phyloP scores from a whole-genome alignment of 2,329 filamentous ascomycete genomes.

The Sphaerostilbella broomeana region DNA sequence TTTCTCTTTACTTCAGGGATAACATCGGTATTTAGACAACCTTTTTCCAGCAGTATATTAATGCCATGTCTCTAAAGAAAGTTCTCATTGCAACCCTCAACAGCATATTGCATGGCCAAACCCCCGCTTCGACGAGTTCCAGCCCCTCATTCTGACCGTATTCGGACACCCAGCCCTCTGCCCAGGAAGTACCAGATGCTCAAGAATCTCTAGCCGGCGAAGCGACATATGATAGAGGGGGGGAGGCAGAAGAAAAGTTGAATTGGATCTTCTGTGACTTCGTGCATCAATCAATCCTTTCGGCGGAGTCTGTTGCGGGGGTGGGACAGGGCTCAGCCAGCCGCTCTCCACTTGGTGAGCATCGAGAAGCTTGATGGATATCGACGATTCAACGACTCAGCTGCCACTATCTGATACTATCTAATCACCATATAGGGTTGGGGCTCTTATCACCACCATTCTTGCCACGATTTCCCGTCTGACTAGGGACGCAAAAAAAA shows the following conservation, averaged over 20 bases:
- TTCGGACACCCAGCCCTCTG: constrained; percentile 1
- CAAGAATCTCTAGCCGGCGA: too few species aligned
- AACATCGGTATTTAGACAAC: too few species aligned
- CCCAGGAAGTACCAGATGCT: too few species aligned
- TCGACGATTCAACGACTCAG: constrained; percentile 10
- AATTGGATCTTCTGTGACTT: constrained; percentile 1
- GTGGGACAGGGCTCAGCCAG: constrained; percentile 7
- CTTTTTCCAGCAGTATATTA: too few species aligned
- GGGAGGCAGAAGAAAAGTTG: background rate
- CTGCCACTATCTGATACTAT: constrained; percentile 1
- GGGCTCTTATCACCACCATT: constrained; percentile 12
- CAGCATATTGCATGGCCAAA: background rate
- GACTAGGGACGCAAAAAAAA: background rate
- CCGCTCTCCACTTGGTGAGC: constrained; percentile 5
- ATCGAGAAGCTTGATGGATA: constrained; percentile 3
- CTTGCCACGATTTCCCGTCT: background rate
- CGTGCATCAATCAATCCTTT: constrained; percentile 10
- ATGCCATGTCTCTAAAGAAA: too few species aligned
- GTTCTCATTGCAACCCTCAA: background rate
- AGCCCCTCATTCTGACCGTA: constrained; percentile 12
- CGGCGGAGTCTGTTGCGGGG: constrained; percentile 12
- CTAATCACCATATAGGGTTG: constrained; percentile 5
- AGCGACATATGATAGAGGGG: too few species aligned
- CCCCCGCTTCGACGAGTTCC: constrained; percentile 5
- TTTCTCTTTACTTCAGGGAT: too few species aligned